A percentile compares a stretch with the other conserved stretches of the same genome.
phyloP scores from a whole-genome alignment of 2,329 filamentous ascomycete species.

The Coniochaeta prunicola region DNA sequence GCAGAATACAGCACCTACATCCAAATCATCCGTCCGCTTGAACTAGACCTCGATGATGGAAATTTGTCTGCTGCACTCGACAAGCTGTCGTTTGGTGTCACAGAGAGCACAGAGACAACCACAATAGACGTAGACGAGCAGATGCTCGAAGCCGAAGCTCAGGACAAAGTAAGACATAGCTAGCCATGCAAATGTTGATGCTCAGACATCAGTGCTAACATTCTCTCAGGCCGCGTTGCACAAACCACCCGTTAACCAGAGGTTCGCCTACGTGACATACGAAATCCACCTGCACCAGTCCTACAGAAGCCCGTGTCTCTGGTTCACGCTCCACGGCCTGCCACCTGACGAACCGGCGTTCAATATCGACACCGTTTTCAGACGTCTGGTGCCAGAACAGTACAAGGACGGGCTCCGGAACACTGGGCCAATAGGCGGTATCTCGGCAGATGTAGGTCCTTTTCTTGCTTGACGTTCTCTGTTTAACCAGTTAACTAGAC shows the following conservation, averaged over 20 bases:
- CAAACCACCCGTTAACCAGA: constrained; percentile 3
- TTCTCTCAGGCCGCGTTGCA: constrained; percentile 7
- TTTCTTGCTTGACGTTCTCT: constrained; percentile 11
- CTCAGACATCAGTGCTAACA: background rate
- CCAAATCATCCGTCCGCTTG: constrained; percentile 48
- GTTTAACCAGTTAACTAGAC: constrained; percentile 18
- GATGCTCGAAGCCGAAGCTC: constrained; percentile 44
- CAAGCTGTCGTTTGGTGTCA: constrained; percentile 32
- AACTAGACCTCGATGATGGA: constrained; percentile 32
- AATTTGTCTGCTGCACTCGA: constrained; percentile 40
- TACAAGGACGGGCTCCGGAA: constrained; percentile 54
- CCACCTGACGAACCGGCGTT: constrained; percentile 48
- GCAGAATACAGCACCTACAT: constrained; percentile 44
- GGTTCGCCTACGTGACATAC: constrained; percentile 52
- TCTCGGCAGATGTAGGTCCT: constrained; percentile 66
- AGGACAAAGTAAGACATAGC: constrained; percentile 36
- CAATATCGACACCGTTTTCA: constrained; percentile 63
- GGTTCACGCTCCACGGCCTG: constrained; percentile 60
- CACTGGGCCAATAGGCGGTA: constrained; percentile 61
- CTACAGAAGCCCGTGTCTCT: constrained; percentile 68
- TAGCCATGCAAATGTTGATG: background rate
- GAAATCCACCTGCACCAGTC: constrained; percentile 69
- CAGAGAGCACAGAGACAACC: constrained; percentile 9
- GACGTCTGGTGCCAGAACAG: constrained; percentile 59
- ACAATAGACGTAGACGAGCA: constrained; percentile 28